A percentile compares a stretch with the other conserved stretches of the same genome.
Conservation (phyloP, 2,329 filamentous ascomycete species). For the Colletotrichum spinosum region DNA sequence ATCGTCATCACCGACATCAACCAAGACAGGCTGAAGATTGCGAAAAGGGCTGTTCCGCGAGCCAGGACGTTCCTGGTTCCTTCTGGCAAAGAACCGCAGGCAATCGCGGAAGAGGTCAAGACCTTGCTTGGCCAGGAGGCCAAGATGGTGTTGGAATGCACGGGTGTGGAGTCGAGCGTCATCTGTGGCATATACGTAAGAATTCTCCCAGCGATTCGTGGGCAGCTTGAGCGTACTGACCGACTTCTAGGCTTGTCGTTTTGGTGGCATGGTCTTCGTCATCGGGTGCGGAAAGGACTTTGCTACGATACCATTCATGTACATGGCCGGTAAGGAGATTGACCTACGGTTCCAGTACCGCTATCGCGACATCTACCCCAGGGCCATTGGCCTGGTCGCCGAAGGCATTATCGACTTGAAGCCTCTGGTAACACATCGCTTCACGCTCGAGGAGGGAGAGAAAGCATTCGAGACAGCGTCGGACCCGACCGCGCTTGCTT, state of each 20-base stretch:
- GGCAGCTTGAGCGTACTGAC: background rate
- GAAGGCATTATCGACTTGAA: conserved; percentile 44
- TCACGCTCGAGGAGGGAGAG: conserved; percentile 46
- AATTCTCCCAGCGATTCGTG: background rate
- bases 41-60: conserved; percentile 22
- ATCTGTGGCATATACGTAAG: conserved; percentile 68
- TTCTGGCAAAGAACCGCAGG: conserved; percentile 11
- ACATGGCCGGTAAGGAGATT: conserved; percentile 45
- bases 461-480: conserved; percentile 43
- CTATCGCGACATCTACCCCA: conserved; percentile 53
- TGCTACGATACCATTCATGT: conserved; percentile 52
- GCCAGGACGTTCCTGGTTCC: conserved; percentile 20
- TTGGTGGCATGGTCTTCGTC: conserved; percentile 50
- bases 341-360: conserved; percentile 53
- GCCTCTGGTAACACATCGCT: conserved; percentile 46
- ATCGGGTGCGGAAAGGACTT: conserved; percentile 50
- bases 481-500: conserved; percentile 23
- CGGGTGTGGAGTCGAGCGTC: conserved; percentile 73
- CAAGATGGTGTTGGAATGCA: conserved; percentile 73
- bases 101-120: conserved; percentile 40
- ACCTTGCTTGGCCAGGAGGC: conserved; percentile 54
- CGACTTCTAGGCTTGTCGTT: conserved; percentile 37
- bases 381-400: conserved; percentile 51
- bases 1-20: conserved; percentile 57
- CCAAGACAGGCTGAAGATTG: conserved; percentile 12